A percentile compares a stretch with the other conserved stretches of the same genome.
Evolutionary conservation across 1,139 yeast genomes (phyloP).

Genomic region (Williopsis jadinii): DNA sequence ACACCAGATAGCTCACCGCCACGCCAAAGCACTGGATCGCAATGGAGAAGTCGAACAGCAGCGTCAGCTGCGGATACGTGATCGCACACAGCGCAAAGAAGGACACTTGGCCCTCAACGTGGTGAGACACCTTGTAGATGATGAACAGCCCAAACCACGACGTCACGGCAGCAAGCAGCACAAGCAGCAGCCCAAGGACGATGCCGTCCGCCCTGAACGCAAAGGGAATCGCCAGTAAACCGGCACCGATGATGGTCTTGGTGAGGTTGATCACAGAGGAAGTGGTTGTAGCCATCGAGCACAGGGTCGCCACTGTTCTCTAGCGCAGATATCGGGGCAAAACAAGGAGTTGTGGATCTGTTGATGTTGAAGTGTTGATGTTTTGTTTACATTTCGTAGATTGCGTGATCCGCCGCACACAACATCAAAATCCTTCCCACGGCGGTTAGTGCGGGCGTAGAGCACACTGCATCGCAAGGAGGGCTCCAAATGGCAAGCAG

Average conservation of each 20-base stretch:
- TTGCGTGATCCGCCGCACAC: too few species aligned
- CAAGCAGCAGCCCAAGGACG: slow-evolving; percentile 55
- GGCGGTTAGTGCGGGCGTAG: too few species aligned
- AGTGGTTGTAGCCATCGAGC: slow-evolving; percentile 16
- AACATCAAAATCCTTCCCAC: too few species aligned
- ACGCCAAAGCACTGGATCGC: slow-evolving; percentile 93
- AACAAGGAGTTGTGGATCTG: too few species aligned
- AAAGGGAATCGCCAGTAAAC: slow-evolving; percentile 86
- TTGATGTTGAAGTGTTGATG: too few species aligned
- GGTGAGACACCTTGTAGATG: slow-evolving; percentile 68
- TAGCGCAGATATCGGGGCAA: too few species aligned
- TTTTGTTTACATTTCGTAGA: too few species aligned
- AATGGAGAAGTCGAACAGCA: slow-evolving; percentile 80
- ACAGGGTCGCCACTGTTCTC: too few species aligned
- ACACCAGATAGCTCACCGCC: slow-evolving; percentile 78
- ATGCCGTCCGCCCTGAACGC: slow-evolving; percentile 86
- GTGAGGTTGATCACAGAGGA: slow-evolving; percentile 55
- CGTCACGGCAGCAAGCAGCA: slow-evolving; percentile 67
- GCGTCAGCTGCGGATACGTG: slow-evolving; percentile 79
- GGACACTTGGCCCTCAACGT: slow-evolving; percentile 62
- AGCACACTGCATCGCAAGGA: too few species aligned
- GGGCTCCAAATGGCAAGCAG: too few species aligned
- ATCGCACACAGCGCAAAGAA: slow-evolving; percentile 79
- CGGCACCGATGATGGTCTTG: slow-evolving; percentile 84
- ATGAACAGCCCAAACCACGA: slow-evolving; percentile 77